Conservation (phyloP, 1,284 basidiomycete genomes). For the Ustilago curta region DNA sequence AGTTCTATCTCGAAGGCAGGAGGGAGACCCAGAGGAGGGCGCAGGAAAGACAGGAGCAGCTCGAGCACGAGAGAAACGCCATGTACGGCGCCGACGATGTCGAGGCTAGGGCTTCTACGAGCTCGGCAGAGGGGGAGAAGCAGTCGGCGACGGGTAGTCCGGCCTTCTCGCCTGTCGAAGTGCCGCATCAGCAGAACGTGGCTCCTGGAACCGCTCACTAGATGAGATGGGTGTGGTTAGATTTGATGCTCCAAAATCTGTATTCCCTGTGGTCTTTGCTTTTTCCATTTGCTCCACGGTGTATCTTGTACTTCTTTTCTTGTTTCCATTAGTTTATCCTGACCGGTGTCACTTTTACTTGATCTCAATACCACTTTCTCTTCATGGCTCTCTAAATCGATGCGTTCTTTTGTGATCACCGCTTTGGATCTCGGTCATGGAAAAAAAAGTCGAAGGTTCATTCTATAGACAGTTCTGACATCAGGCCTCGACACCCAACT, state of each 20-base stretch:
- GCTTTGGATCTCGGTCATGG: neutral
- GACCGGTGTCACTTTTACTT: neutral
- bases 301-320: neutral
- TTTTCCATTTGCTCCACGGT: neutral
- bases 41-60: slow-evolving; percentile 50
- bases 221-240: too few relatives aligned
- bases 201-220: slow-evolving; percentile 16
- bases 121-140: slow-evolving; percentile 42
- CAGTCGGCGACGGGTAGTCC: slow-evolving; percentile 36
- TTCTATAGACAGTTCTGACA: slow-evolving; percentile 10
- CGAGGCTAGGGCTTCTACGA: slow-evolving; percentile 36
- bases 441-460: neutral
- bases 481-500: slow-evolving; percentile 30
- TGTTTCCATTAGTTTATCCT: neutral
- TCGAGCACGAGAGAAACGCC: slow-evolving; percentile 48
- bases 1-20: slow-evolving; percentile 62
- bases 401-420: neutral
- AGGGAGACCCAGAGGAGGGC: slow-evolving; percentile 52
- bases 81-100: slow-evolving; percentile 50
- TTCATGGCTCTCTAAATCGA: too few relatives aligned
- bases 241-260: neutral
- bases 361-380: slow-evolving; percentile 5
- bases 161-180: slow-evolving; percentile 33
- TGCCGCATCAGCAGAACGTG: slow-evolving; percentile 18
- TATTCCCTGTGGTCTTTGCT: neutral